A percentile compares a stretch with the other conserved stretches of the same genome.
Conservation (phyloP, 371 early-diverging fungal genomes). For the Smittium culicis region DNA sequence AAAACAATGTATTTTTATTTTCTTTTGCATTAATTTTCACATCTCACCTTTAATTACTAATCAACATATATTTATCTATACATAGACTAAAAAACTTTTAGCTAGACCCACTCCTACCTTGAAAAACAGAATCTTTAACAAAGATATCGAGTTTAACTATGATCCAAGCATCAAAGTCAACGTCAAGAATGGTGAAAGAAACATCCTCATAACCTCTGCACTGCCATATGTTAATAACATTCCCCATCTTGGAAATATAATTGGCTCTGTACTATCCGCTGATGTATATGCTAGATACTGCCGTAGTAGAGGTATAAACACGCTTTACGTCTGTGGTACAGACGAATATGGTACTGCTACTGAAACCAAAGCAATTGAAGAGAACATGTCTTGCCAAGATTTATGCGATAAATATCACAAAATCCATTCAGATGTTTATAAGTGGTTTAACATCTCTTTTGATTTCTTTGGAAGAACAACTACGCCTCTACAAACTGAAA, state of each 20-base stretch:
- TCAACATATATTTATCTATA: not conserved
- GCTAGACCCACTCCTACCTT: conserved; percentile 25
- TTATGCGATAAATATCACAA: conserved; percentile 95
- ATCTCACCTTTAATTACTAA: not conserved
- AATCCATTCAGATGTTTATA: conserved; percentile 80
- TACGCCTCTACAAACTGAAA: conserved; percentile 75
- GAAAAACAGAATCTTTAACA: conserved; percentile 24
- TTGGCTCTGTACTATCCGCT: conserved; percentile 96
- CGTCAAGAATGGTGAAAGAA: conserved; percentile 54
- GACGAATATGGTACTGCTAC: conserved; percentile 99
- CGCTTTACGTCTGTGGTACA: conserved; percentile 95
- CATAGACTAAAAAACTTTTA: conserved; percentile 9
- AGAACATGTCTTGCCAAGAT: conserved; percentile 74
- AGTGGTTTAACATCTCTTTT: conserved; percentile 94
- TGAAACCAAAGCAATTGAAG: conserved; percentile 97
- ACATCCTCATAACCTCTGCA: conserved; percentile 94
- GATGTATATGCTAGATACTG: conserved; percentile 95
- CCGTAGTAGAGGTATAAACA: conserved; percentile 81
- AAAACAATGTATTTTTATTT: not conserved
- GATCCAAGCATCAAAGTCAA: conserved; percentile 24
- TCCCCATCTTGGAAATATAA: conserved; percentile 99
- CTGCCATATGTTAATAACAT: conserved; percentile 99
- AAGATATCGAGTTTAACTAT: conserved; percentile 11
- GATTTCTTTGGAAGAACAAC: conserved; percentile 97
- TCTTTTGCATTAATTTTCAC: not conserved